A percentile compares a stretch with the other conserved stretches of the same genome.
Evolutionary conservation across 164 flowering plant genomes (phyloP).

Genomic region (Vitis cinerea): DNA sequence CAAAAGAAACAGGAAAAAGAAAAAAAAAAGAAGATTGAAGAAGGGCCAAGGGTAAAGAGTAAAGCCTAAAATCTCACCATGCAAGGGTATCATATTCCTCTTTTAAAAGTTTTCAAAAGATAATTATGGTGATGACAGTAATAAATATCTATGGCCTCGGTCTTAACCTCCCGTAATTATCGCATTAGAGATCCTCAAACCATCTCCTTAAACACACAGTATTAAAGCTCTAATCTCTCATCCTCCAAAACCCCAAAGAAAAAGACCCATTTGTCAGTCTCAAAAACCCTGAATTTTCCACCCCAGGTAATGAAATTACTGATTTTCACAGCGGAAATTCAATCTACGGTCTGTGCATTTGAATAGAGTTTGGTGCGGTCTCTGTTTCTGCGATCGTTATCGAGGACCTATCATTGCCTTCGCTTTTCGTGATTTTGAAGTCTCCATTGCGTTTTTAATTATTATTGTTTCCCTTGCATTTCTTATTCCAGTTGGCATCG

Average conservation of each 20-base stretch:
- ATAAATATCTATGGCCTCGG: neutral
- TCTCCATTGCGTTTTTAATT: neutral
- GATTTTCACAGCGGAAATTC: neutral
- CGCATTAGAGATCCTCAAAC: too few species aligned
- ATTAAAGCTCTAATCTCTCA: neutral
- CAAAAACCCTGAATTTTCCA: neutral
- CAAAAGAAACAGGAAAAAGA: too few species aligned
- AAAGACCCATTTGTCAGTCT: too few species aligned
- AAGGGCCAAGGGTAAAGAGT: too few species aligned
- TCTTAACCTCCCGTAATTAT: neutral
- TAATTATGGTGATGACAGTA: too few species aligned
- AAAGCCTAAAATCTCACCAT: too few species aligned
- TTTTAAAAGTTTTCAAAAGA: too few species aligned
- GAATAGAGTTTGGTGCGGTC: constrained; percentile 15
- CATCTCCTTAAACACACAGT: too few species aligned
- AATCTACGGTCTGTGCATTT: neutral
- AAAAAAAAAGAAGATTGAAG: too few species aligned
- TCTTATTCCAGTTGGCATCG: neutral
- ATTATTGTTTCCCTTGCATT: neutral
- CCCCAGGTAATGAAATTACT: neutral
- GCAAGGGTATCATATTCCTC: too few species aligned
- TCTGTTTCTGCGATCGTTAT: constrained; percentile 14
- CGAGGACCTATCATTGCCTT: constrained; percentile 19
- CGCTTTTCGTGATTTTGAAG: constrained; percentile 28
- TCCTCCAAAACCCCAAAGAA: neutral